Evolutionary conservation across 176 grass and related monocot species (phyloP), one percentile per base, ranked within the genome.

Genomic region (Oryza australiensis): DNA sequence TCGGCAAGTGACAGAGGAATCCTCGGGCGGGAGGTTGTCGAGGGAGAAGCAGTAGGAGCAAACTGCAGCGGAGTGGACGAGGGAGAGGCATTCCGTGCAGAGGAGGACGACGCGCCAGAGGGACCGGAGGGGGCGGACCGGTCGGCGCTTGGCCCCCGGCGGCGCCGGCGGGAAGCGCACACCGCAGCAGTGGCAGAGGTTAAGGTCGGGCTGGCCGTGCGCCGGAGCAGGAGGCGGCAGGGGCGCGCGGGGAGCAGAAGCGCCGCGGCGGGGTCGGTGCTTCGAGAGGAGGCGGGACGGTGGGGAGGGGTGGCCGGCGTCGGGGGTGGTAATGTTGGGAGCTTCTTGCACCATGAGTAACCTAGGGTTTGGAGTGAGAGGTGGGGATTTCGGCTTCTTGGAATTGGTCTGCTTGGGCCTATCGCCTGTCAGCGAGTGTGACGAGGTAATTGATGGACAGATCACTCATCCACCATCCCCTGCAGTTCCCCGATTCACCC

Each of bases 21-120:
- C 86, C 42, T 78, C 79, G 20, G 73, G 60, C 26, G 62, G 68
- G n/a, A 75, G 78, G 62, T 67, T 66, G 73, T 84, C 88, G 33
- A 88, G 79, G 49, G 46, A 83, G 86, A 97, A 82, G 78, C 94
- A 97, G 73, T 97, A 97, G 42, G 94, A 91, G 84, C 94, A 97
- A 49, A 94, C 62, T 41, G 74, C 60, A 3, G 78, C 88, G 5
- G 81, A 85, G 60, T 64, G 71, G 26, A 87, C 48, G 29, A 87
- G 83, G 71, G 81, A 74, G 84, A 97, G 78, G 74, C 94, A 97
- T 79, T 78, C 64, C 10, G 63, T 26, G 74, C 94, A 97, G 64
- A 97, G 92, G 24, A 97, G 92, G 43, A 92, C 49, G 71, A 97
- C 22, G 62, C 94, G 87, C 94, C 94, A 97, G 10, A 81, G 67